Conservation (phyloP, 208 protist species). For the Trypanosoma melophagium region DNA sequence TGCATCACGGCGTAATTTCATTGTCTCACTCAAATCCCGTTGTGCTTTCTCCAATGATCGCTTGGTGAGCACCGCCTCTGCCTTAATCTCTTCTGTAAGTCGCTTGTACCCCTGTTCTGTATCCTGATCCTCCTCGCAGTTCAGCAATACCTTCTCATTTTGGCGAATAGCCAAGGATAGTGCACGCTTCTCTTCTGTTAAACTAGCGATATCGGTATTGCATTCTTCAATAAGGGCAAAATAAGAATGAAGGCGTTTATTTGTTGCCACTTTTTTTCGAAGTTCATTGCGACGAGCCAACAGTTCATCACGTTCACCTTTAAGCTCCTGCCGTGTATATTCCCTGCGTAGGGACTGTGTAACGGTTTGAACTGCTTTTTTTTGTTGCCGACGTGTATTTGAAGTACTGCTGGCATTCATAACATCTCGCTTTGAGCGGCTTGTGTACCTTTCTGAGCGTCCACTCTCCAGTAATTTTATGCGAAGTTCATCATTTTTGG, state of each 20-base stretch:
- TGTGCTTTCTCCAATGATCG: conserved; percentile 53
- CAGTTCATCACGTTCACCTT: conserved; percentile 47
- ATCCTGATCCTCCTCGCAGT: conserved; percentile 35
- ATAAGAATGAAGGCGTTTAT: conserved; percentile 50
- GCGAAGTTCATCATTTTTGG: conserved; percentile 25
- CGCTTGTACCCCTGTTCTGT: conserved; percentile 38
- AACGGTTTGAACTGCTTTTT: neutral
- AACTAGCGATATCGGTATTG: conserved; percentile 51
- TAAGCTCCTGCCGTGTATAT: conserved; percentile 42
- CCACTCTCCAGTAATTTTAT: conserved; percentile 12
- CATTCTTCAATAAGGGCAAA: conserved; percentile 41
- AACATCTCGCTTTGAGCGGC: neutral
- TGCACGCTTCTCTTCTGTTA: conserved; percentile 57
- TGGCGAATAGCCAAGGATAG: conserved; percentile 62
- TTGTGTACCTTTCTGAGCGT: conserved; percentile 2
- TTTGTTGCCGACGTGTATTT: neutral
- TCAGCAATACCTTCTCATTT: conserved; percentile 75
- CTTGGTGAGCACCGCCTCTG: conserved; percentile 58
- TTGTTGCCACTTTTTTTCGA: conserved; percentile 34
- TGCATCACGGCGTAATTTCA: conserved; percentile 46
- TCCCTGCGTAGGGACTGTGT: conserved; percentile 46
- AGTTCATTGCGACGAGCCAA: conserved; percentile 41
- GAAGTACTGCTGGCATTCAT: neutral
- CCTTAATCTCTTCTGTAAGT: conserved; percentile 63
- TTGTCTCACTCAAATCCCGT: conserved; percentile 49